Conservation (phyloP, 1,139 yeast genomes). For the Eremothecium sinecaudum region DNA sequence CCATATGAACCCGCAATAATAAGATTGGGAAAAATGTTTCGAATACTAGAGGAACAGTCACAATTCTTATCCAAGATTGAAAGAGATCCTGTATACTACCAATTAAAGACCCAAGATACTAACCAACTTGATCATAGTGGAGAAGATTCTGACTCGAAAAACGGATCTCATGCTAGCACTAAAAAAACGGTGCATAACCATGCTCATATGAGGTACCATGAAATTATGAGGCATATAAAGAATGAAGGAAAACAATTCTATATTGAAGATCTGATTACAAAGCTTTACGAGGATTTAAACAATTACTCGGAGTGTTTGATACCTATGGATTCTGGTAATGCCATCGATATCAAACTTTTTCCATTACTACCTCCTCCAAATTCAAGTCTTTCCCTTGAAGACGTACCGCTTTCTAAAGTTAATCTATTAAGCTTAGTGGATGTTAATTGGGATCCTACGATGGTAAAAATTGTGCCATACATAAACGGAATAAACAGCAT, state of each 20-base stretch:
- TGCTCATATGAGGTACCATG: constrained; percentile 17
- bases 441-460: constrained; percentile 94
- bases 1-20: constrained; percentile 82
- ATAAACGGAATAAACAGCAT: constrained; percentile 86
- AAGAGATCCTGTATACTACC: constrained; percentile 30
- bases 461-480: constrained; percentile 76
- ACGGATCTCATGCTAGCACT: constrained; percentile 1
- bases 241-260: constrained; percentile 40
- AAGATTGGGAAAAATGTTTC: constrained; percentile 80
- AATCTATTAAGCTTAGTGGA: constrained; percentile 63
- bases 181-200: constrained; percentile 1
- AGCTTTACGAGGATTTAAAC: constrained; percentile 84
- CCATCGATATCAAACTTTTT: constrained; percentile 84
- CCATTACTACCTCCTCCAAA: constrained; percentile 85
- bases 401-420: constrained; percentile 85
- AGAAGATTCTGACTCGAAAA: constrained; percentile 4
- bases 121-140: constrained; percentile 5
- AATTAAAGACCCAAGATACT: constrained; percentile 11
- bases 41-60: constrained; percentile 83
- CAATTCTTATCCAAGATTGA: constrained; percentile 55
- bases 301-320: constrained; percentile 93
- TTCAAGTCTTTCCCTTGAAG: constrained; percentile 46
- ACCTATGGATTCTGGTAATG: constrained; percentile 81
- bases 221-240: constrained; percentile 24
- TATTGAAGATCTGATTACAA: constrained; percentile 74